phyloP scores from a whole-genome alignment of 495 filamentous ascomycete species.

The Penicillium steckii region DNA sequence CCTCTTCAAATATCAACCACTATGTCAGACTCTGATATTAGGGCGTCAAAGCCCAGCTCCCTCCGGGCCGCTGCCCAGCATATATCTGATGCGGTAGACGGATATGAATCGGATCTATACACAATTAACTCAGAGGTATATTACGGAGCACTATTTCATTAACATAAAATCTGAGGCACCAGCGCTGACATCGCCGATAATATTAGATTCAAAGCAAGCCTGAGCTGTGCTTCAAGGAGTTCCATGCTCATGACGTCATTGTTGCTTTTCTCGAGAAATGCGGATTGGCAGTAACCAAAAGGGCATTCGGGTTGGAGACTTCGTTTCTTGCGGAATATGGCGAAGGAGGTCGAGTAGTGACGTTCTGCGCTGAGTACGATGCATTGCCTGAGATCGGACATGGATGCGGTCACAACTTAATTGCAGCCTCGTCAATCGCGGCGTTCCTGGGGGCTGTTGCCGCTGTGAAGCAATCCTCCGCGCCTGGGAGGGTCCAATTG shows the following conservation, averaged over 20 bases:
- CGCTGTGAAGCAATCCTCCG: slow-evolving; percentile 32
- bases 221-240: slow-evolving; percentile 51
- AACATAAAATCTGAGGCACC: too few relatives aligned
- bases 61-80: not conserved
- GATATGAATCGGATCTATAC: not conserved
- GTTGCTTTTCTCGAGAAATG: slow-evolving; percentile 43
- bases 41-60: not conserved
- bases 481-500: slow-evolving; percentile 53
- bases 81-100: not conserved
- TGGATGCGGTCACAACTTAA: slow-evolving; percentile 64
- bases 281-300: slow-evolving; percentile 47
- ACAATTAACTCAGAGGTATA: not conserved
- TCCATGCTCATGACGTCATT: slow-evolving; percentile 50
- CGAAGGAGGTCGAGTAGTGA: slow-evolving; percentile 23
- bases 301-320: slow-evolving; percentile 29
- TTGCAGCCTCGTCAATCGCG: slow-evolving; percentile 53
- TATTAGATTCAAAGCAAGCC: slow-evolving; percentile 40
- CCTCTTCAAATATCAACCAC: too few relatives aligned
- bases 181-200: too few relatives aligned
- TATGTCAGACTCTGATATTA: too few relatives aligned
- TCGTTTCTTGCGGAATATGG: slow-evolving; percentile 22
- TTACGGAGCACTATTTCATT: not conserved
- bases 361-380: slow-evolving; percentile 38
- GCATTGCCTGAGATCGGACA: slow-evolving; percentile 56
- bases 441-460: slow-evolving; percentile 49